phyloP scores from a whole-genome alignment of 163 green algal species.

The Volvox carteri region DNA sequence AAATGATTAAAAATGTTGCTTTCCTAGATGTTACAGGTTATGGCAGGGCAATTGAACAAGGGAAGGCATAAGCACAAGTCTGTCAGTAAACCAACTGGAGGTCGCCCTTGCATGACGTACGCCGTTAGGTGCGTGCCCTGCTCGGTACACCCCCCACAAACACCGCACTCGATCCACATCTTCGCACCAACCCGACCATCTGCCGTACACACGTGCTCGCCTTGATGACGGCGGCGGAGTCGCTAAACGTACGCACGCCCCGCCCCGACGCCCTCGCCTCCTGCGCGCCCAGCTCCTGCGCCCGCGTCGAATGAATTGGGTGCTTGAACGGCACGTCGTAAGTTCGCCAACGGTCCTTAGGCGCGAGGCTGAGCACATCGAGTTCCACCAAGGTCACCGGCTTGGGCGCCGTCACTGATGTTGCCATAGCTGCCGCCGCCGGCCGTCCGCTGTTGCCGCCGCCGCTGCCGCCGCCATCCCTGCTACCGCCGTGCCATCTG shows the following conservation, averaged over 20 bases:
- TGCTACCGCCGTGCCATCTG: too few relatives aligned
- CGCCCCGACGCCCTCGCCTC: background rate
- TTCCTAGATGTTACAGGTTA: too few relatives aligned
- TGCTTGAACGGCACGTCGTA: conserved; percentile 51
- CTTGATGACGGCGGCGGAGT: conserved; percentile 26
- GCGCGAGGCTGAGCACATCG: background rate
- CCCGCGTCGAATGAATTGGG: conserved; percentile 25
- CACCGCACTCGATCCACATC: too few relatives aligned
- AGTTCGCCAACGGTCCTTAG: conserved; percentile 1
- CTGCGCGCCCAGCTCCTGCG: background rate
- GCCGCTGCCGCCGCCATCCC: background rate
- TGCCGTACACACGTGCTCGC: background rate
- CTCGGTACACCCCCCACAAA: too few relatives aligned
- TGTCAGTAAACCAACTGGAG: too few relatives aligned
- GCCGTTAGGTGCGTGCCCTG: too few relatives aligned
- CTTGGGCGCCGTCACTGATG: too few relatives aligned
- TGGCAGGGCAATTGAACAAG: too few relatives aligned
- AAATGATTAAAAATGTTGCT: too few relatives aligned
- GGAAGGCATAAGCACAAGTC: too few relatives aligned
- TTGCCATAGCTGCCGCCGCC: background rate
- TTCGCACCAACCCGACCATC: too few relatives aligned
- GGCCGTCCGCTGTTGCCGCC: background rate
- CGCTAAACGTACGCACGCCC: conserved; percentile 5
- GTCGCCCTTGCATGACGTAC: too few relatives aligned
- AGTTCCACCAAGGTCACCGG: background rate